phyloP scores from a whole-genome alignment of 2,329 filamentous ascomycete species.

The Fusarium haematococcum region DNA sequence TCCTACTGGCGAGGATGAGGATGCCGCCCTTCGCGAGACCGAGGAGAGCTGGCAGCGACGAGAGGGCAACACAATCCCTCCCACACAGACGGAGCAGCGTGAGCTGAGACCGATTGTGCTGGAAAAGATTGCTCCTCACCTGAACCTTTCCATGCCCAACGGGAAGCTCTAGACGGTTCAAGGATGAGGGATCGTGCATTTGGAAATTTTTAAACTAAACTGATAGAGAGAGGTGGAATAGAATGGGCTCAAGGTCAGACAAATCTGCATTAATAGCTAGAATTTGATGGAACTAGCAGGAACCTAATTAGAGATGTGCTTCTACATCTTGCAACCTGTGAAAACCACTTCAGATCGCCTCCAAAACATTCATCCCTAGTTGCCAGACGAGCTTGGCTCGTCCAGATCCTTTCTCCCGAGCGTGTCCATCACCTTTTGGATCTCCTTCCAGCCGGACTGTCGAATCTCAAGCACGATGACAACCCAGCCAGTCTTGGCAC shows the following conservation, averaged over 20 bases:
- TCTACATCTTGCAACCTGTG: neutral
- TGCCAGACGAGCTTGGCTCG: conserved; percentile 4
- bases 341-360: neutral
- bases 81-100: conserved; percentile 60
- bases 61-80: conserved; percentile 53
- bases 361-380: neutral
- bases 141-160: conserved; percentile 40
- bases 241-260: neutral
- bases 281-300: neutral
- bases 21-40: conserved; percentile 63
- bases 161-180: neutral
- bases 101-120: conserved; percentile 57
- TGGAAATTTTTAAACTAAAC: neutral
- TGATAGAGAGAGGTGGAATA: neutral
- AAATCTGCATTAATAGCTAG: neutral
- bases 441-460: conserved; percentile 46
- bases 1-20: conserved; percentile 59
- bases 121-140: conserved; percentile 49
- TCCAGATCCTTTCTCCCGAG: conserved; percentile 47
- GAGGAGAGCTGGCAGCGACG: conserved; percentile 60
- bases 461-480: conserved; percentile 44
- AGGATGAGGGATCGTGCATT: neutral
- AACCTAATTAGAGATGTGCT: neutral
- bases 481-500: conserved; percentile 40
- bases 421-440: conserved; percentile 37